Evolutionary conservation across 352 stramenopile genomes (phyloP).

Genomic region (Paralagenidium karlingii): DNA sequence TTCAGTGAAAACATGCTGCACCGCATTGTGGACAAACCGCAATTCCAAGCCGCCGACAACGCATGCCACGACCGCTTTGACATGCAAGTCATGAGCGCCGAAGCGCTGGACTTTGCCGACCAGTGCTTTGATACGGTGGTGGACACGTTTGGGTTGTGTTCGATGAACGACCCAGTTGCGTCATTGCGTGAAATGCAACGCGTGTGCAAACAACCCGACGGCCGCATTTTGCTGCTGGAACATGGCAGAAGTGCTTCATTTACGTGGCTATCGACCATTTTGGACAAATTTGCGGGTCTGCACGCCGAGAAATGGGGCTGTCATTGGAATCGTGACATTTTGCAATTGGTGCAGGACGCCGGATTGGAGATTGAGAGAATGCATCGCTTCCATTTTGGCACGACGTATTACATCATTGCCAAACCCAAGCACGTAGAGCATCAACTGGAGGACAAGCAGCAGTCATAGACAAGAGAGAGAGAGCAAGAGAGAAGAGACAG

Average conservation of each 20-base stretch:
- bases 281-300: slow-evolving; percentile 88
- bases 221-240: slow-evolving; percentile 90
- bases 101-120: slow-evolving; percentile 45
- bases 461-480: no score
- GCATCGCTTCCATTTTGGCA: slow-evolving; percentile 92
- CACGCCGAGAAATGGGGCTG: slow-evolving; percentile 94
- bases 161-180: slow-evolving; percentile 87
- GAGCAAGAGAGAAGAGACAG: no score
- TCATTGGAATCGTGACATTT: slow-evolving; percentile 94
- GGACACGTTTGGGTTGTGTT: slow-evolving; percentile 95
- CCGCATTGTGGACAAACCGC: slow-evolving; percentile 19
- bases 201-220: slow-evolving; percentile 79
- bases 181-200: slow-evolving; percentile 89
- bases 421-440: slow-evolving; percentile 19
- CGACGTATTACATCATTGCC: slow-evolving; percentile 86
- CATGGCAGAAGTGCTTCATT: slow-evolving; percentile 89
- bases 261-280: slow-evolving; percentile 77
- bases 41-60: slow-evolving; percentile 3
- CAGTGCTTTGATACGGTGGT: slow-evolving; percentile 90
- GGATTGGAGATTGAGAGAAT: slow-evolving; percentile 80
- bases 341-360: slow-evolving; percentile 69
- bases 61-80: slow-evolving; percentile 16
- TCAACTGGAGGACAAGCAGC: no score
- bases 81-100: slow-evolving; percentile 43
- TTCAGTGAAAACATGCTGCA: slow-evolving; percentile 64